Evolutionary conservation across 768 basidiomycete species (phyloP), one percentile per base, ranked within the genome.

Genomic region (Agaricus sinodeliciosus): DNA sequence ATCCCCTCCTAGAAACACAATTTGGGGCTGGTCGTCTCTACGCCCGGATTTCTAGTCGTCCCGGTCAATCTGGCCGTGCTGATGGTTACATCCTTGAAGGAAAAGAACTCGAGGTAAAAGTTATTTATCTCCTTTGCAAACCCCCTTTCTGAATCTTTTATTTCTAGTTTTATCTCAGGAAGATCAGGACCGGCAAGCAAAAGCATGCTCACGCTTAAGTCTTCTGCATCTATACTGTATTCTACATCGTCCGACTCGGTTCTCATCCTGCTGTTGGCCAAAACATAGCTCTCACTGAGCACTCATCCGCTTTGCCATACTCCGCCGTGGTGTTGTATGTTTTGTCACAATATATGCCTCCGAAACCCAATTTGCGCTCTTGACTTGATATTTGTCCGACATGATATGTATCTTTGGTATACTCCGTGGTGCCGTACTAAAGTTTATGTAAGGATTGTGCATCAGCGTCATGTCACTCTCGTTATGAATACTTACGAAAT

Each of bases 31-130:
- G 96, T 70, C 94, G 96, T 71, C 81, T 99, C 58, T 94, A 97
- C 67, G 96, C 96, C 59, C 65, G 77, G 62, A 87, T 99, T 70
- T 84, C 93, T 55, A 94, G 91, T 70, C 85, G 96, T 69, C 96
- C 96, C 52, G 96, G 96, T 37, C 96, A 99, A 72, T 89, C 84
- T 51, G 96, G 96, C 26, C 93, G 96, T 60, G 85, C 88, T 53
- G 96, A 99, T 69, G 96, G 96, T 48, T 97, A 98, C 74, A 77
- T 99, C 58, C 83, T 99, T 49, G 96, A 99, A 78, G 96, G 96
- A 66, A 94, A 91, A 75, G 96, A 99, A 71, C 85, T 98, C 51
- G 94, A 98, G 81, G 93, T 95, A 59, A 47, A 79, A 66, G 54
- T 49, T 54, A 46, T 43, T 48, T 45, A 60, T 67, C 56, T 36